These are phyloP conservation scores for Sarocladiaceae sp. DNA, from an alignment of 2,329 filamentous ascomycete genomes.

Conservation along the genomic window DNA sequence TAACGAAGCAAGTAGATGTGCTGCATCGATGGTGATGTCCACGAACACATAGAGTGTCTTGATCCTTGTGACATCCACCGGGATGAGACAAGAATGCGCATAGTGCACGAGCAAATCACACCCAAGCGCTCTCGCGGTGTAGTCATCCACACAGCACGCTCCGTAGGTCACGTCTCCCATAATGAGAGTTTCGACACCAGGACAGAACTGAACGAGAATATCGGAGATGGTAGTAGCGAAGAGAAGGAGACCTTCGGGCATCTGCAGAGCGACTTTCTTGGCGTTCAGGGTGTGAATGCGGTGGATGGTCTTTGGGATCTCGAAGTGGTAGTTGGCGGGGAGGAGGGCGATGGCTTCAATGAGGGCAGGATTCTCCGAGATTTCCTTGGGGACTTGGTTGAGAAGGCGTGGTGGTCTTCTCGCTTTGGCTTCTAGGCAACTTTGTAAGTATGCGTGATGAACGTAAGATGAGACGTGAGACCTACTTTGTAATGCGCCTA, in stretches of 20 bases:
- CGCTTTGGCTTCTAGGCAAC: constrained; percentile 59
- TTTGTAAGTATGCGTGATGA: constrained; percentile 10
- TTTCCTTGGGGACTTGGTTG: constrained; percentile 85
- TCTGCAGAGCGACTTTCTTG: constrained; percentile 87
- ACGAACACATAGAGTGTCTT: constrained; percentile 98
- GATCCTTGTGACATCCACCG: constrained; percentile 93
- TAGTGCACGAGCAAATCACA: constrained; percentile 96
- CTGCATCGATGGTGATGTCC: constrained; percentile 91
- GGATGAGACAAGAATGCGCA: constrained; percentile 93
- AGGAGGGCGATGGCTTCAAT: constrained; percentile 84
- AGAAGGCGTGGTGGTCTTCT: constrained; percentile 73
- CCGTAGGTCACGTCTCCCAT: constrained; percentile 99
- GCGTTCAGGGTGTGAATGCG: constrained; percentile 77
- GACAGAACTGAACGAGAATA: constrained; percentile 91
- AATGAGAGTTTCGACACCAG: constrained; percentile 86
- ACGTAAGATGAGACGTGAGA: constrained; percentile 13
- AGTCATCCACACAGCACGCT: constrained; percentile 98
- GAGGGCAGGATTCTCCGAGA: constrained; percentile 78
- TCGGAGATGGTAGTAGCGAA: constrained; percentile 98
- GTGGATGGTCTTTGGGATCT: constrained; percentile 97
- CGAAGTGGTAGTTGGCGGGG: constrained; percentile 95
- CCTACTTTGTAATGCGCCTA: constrained; percentile 47
- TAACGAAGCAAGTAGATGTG: constrained; percentile 80
- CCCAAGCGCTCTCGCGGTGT: constrained; percentile 87
- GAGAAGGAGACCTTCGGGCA: constrained; percentile 90